A percentile compares a stretch with the other conserved stretches of the same genome.
phyloP scores from a whole-genome alignment of 2,329 filamentous ascomycete species.

The Nemania diffusa region DNA sequence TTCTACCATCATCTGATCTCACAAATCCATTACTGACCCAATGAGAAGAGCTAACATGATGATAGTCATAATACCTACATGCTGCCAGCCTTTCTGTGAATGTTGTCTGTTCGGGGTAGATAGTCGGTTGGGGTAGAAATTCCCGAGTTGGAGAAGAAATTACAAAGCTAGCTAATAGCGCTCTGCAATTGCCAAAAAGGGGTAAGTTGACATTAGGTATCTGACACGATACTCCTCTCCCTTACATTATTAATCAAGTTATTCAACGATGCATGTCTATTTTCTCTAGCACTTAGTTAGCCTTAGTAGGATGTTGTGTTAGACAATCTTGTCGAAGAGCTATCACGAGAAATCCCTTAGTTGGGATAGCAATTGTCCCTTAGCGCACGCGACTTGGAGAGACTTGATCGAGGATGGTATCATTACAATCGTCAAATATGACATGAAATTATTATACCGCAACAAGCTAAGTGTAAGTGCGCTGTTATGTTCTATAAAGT shows the following conservation, averaged over 20 bases:
- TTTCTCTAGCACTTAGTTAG: too few relatives aligned
- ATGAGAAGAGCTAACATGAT: background rate
- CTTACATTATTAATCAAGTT: slow-evolving; percentile 15
- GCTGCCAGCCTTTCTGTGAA: too few relatives aligned
- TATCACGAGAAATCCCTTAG: background rate
- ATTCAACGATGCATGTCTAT: too few relatives aligned
- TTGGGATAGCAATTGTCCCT: background rate
- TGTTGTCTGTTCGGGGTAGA: slow-evolving; percentile 8
- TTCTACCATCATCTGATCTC: background rate
- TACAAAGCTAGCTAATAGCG: background rate
- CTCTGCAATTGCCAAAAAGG: background rate
- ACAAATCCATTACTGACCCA: background rate
- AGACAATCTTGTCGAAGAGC: too few relatives aligned
- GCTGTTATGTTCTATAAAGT: background rate
- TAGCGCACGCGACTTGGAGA: background rate
- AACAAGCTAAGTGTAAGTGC: background rate
- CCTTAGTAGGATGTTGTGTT: too few relatives aligned
- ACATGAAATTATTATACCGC: background rate
- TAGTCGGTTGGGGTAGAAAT: slow-evolving; percentile 26
- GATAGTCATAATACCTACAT: too few relatives aligned
- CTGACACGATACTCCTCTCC: background rate
- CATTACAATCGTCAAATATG: background rate
- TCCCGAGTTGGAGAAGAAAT: slow-evolving; percentile 12
- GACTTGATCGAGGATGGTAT: background rate
- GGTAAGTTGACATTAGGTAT: background rate